Evolutionary conservation across 352 stramenopile genomes (phyloP).

Genomic region (Globisporangium carolinianum): DNA sequence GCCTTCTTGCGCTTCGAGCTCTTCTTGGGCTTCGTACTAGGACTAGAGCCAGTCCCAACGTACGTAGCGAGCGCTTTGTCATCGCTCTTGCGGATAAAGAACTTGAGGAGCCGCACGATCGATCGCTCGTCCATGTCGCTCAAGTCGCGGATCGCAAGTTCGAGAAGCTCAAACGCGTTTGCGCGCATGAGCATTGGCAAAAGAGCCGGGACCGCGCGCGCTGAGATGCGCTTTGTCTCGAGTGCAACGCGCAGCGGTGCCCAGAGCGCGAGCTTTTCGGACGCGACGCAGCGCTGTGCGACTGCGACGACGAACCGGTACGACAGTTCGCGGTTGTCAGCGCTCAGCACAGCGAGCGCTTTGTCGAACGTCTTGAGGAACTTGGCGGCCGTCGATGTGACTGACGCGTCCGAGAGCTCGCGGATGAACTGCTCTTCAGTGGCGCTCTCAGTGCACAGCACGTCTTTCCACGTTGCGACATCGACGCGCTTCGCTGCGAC

Average conservation of each 20-base stretch:
- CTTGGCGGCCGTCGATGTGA: constrained; percentile 27
- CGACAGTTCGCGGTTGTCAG: constrained; percentile 21
- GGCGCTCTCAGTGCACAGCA: constrained; percentile 38
- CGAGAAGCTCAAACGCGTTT: constrained; percentile 57
- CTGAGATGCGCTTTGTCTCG: constrained; percentile 48
- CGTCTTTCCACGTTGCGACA: constrained; percentile 27
- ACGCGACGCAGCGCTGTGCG: constrained; percentile 50
- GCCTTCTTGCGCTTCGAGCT: constrained; percentile 25
- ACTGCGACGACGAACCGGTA: constrained; percentile 57
- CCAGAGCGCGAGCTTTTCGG: constrained; percentile 49
- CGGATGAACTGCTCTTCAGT: constrained; percentile 48
- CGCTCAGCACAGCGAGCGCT: constrained; percentile 24
- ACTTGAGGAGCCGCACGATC: constrained; percentile 63
- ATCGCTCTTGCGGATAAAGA: constrained; percentile 61
- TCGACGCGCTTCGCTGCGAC: constrained; percentile 18
- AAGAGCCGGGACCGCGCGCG: constrained; percentile 51
- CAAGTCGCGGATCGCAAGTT: constrained; percentile 54
- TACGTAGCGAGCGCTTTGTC: constrained; percentile 29
- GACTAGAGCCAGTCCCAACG: constrained; percentile 3
- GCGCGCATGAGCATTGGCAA: constrained; percentile 59
- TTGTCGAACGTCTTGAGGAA: constrained; percentile 49
- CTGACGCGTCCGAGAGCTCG: constrained; percentile 33
- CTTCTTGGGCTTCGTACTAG: constrained; percentile 6
- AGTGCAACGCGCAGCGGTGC: constrained; percentile 41
- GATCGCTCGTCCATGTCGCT: constrained; percentile 74